Evolutionary conservation across 441 rosid species (phyloP), one percentile per base, ranked within the genome.

Genomic region (Isatis lusitanica): DNA sequence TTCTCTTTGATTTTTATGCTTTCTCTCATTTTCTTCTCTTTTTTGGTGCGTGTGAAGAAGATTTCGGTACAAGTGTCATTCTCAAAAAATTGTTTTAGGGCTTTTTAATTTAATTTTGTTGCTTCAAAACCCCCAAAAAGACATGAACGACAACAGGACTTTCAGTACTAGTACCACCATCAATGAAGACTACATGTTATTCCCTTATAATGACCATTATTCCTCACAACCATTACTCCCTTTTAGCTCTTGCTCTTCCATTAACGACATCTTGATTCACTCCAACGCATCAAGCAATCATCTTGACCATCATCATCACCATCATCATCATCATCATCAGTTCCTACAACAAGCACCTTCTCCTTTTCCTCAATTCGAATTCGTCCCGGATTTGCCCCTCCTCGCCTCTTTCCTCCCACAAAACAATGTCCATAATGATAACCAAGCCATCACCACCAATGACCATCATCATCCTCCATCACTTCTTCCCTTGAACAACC

Each of bases 341-440:
- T 65, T 58, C 53, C 30, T 47, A 40, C 81, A 71, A 40, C 81
- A 71, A 60, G 66, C 82, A 56, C 81, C 91, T 18, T 86, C 95
- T 76, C 85, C 90, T 12, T 83, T 70, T 55, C 39, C 74, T 31
- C 79, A 79, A 11, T 78, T 63, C 48, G 83, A 83, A 16, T 51
- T 61, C 15, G 81, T 62, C n/a, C 70, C 79, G 7, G 82, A 81
- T 59, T 59, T 44, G 1, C 61, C 80, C 60, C 61, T 60, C 21
- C 46, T 56, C 31, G 9, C 43, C 72, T 63, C 81, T 53, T 75
- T 82, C 51, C 82, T 51, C 21, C 79, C 69, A 11, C 82, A 80
- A 64, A 53, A 44, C 76, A 71, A 36, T 66, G 46, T 39, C 75
- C 63, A 68, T 57, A 42, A 58, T 56, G 50, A 68, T 63, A 33